These are phyloP conservation scores for Blastobotrys illinoisensis DNA, from an alignment of 1,139 yeast genomes.

Conservation along the genomic window DNA sequence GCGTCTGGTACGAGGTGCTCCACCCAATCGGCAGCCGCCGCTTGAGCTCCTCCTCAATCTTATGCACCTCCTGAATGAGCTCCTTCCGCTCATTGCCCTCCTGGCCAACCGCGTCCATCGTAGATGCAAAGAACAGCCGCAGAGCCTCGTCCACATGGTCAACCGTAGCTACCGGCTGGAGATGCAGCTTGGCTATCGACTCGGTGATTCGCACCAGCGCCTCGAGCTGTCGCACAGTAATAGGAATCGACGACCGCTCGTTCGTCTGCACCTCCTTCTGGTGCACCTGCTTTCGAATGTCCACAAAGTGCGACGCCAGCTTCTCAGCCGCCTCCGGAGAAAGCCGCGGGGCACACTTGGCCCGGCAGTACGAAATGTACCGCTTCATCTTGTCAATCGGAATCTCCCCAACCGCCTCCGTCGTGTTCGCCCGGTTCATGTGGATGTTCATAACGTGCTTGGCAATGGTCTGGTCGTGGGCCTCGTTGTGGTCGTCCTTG, in stretches of 20 bases:
- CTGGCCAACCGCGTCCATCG: conserved; percentile 95
- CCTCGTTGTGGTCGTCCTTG: conserved; percentile 88
- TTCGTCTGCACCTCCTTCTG: conserved; percentile 75
- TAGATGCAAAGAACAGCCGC: conserved; percentile 88
- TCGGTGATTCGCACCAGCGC: conserved; percentile 96
- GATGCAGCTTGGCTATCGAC: conserved; percentile 79
- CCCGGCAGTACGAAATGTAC: conserved; percentile 83
- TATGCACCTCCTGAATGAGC: conserved; percentile 62
- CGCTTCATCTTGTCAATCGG: conserved; percentile 88
- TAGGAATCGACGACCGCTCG: conserved; percentile 92
- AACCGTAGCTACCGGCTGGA: conserved; percentile 79
- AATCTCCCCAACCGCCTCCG: conserved; percentile 74
- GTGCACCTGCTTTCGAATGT: conserved; percentile 79
- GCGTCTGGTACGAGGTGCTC: conserved; percentile 84
- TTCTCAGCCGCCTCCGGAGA: conserved; percentile 87
- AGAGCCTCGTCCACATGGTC: conserved; percentile 95
- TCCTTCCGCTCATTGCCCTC: conserved; percentile 54
- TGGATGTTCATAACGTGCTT: conserved; percentile 93
- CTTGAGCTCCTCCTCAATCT: conserved; percentile 78
- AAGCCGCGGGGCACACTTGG: conserved; percentile 88
- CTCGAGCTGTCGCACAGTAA: conserved; percentile 94
- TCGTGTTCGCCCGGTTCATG: conserved; percentile 59
- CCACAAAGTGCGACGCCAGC: conserved; percentile 90
- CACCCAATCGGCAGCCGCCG: conserved; percentile 94
- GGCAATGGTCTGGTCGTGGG: conserved; percentile 84